Evolutionary conservation across 2,329 filamentous ascomycete species (phyloP), one percentile per base, ranked within the genome.

Genomic region (Clarireedia sp.): DNA sequence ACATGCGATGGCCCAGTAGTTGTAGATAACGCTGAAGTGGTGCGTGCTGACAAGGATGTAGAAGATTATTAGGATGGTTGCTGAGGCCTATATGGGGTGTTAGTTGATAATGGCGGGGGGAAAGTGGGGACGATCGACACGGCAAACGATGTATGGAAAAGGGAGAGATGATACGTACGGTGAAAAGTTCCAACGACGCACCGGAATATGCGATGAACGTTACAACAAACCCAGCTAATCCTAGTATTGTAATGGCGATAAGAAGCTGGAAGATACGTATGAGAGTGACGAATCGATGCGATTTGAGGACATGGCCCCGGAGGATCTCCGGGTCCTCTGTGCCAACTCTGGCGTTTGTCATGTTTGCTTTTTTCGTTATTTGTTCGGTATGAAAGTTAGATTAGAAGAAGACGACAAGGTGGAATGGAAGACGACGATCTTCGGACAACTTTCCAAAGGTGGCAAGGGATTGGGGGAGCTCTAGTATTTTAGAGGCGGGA

Each of bases 171-270:
- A 29, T 4, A 23, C 54, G 14, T 52, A 56, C 54, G 17, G 36
- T 51, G 10, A 56, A 52, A 9, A 47, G 24, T 19, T 45, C 48
- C n/a, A 56, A 36, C 5, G 33, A 40, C 3, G 48, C 54, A 1
- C 54, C 54, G 2, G 48, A 51, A 19, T 52, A 56, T 9, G 48
- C 29, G 7, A 47, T 52, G 36, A 40, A 52, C 0, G 54, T 52
- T 8, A 56, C 48, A 8, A 51, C 54, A 16, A 40, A 56, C 7
- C 33, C 54, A 8, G 54, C 49, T 24, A 52, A 26, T 0, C 54
- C 54, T 3, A 56, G 19, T 4, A 56, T 52, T 9, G 48, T 36
- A 9, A 56, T 12, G 2, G 54, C 54, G 26, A 52, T 12, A 5
- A 52, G 23, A 3, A 56, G 17, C 23, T 56, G 48, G 2, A 56